Evolutionary conservation across 768 basidiomycete genomes (phyloP), one percentile per base, ranked within the genome.

Genomic region (Clavulina sp.): DNA sequence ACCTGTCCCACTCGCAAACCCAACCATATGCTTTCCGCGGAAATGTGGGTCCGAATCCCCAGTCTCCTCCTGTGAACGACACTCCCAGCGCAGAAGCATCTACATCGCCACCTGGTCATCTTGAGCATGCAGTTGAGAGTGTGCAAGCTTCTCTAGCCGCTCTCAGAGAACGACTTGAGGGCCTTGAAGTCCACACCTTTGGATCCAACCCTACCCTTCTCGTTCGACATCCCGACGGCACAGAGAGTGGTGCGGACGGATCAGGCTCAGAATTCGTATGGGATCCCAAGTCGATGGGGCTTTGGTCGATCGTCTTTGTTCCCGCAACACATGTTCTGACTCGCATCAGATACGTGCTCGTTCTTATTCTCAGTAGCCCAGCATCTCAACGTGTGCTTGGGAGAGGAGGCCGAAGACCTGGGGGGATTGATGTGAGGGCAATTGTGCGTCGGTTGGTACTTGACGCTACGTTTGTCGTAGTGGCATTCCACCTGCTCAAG

Each of bases 71-170:
- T 6, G 38, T 26, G 41, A 16, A 21, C 47, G 29, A 31, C 52
- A 53, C n/a, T n/a, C 30, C 29, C 16, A 18, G 23, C 5, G 9
- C 48, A 5, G 13, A 28, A 13, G 23, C 26, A 49, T n/a, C 34
- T 26, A 29, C 33, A 5, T n/a, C 41, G n/a, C 33, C 24, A 13
- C 48, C 47, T 5, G 63, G 71, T 33, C 68, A 73, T 4, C 68
- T 92, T 50, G 87, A 89, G 62, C 74, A 74, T 43, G 83, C 83
- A 0, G 68, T 91, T 19, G 84, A 89, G 63, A 78, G 73, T 55
- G 73, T 88, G 48, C 87, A 92, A 62, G 75, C 78, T 0, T 82
- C 87, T 56, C 66, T 91, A 19, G 84, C 84, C 0, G 85, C 85
- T 4, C 71, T 91, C 41, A 77, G 74, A 5, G 86, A 89, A 63